Percentiles rank a stretch among this genome's conserved stretches.
phyloP scores from a whole-genome alignment of 495 filamentous ascomycete genomes.

The Aspergillus incahuasiensis region DNA sequence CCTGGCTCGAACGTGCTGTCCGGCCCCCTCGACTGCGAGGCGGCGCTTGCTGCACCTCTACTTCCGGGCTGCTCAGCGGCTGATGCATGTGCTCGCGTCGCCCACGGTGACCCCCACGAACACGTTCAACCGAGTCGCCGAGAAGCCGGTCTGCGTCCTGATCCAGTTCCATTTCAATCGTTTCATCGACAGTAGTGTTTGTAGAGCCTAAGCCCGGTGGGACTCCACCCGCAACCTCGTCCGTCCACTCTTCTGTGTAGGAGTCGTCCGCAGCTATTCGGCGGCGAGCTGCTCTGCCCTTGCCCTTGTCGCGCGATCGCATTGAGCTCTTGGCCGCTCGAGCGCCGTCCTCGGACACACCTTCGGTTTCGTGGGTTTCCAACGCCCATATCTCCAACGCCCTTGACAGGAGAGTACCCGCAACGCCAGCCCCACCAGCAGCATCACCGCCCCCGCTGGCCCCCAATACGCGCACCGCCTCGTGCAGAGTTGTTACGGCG shows the following conservation, averaged over 20 bases:
- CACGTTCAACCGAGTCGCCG: slow-evolving; percentile 31
- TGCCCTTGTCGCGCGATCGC: slow-evolving; percentile 29
- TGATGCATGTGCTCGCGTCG: slow-evolving; percentile 13
- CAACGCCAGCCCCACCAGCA: slow-evolving; percentile 62
- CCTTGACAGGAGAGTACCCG: slow-evolving; percentile 68
- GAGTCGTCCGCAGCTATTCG: slow-evolving; percentile 20
- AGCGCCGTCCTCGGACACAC: slow-evolving; percentile 18
- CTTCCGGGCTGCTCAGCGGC: slow-evolving; percentile 19
- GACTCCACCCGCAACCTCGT: slow-evolving; percentile 27
- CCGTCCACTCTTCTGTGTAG: slow-evolving; percentile 33
- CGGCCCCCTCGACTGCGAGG: slow-evolving; percentile 20
- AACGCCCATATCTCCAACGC: slow-evolving; percentile 64
- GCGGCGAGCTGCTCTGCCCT: slow-evolving; percentile 23
- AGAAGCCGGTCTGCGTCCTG: slow-evolving; percentile 38
- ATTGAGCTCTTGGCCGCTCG: slow-evolving; percentile 17
- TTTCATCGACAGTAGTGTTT: slow-evolving; percentile 25
- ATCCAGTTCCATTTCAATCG: slow-evolving; percentile 42
- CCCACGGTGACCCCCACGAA: slow-evolving; percentile 21
- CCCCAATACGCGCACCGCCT: slow-evolving; percentile 58
- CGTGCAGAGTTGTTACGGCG: slow-evolving; percentile 62
- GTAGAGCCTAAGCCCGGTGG: slow-evolving; percentile 1
- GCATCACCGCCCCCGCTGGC: slow-evolving; percentile 52
- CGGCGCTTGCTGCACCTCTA: slow-evolving; percentile 10
- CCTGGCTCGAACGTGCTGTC: slow-evolving; percentile 21
- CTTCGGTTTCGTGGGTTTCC: slow-evolving; percentile 33